Base-by-base conservation (phyloP, 345 rosid species). In the Lumnitzera racemosa region DNA sequence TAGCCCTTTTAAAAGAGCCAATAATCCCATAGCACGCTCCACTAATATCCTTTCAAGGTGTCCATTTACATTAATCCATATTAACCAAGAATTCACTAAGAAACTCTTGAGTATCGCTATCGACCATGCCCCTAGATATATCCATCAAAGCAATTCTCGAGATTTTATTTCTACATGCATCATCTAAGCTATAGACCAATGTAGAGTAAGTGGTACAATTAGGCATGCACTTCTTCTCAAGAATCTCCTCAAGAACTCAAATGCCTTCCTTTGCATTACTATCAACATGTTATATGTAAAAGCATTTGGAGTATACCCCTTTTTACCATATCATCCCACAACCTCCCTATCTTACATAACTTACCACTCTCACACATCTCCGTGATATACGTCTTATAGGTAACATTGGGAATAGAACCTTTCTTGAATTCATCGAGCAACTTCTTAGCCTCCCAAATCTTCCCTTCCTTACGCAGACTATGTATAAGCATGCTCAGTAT, bases 291-390 rank as follows among this genome's bases (percentile, higher is more conserved):
- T 87, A 66, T 83, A 85, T 0, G 92, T 82, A 55, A 91, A 85
- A 47, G 88, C 95, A 72, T 82, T 89, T 0, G 91, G 96, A 68
- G 63, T 74, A 57, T 81, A 76, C 12, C 83, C 81, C 69, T 81
- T 91, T 91, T 95, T 56, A 82, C 77, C 96, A 91, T 91, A 52
- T 82, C 81, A 65, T 91, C 96, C 96, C 98, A 87, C 67, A 91
- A 57, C 60, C 70, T 76, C 65, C 88, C 92, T 0, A 85, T 89
- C 74, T 89, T 88, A 12, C 68, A 75, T 72, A 91, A 66, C 70
- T 83, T 86, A 1, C 87, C 89, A 41, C 65, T 72, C 73, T 89
- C 94, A 61, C 94, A 89, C 88, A 89, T 76, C 29, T 96, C 96
- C 0, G 83, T 70, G 46, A 91, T 87, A 65, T 85, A 71, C 0